A percentile compares a stretch with the other conserved stretches of the same genome.
These are phyloP conservation scores for Senna tora DNA, from an alignment of 306 rosid genomes.

Conservation along the genomic window DNA sequence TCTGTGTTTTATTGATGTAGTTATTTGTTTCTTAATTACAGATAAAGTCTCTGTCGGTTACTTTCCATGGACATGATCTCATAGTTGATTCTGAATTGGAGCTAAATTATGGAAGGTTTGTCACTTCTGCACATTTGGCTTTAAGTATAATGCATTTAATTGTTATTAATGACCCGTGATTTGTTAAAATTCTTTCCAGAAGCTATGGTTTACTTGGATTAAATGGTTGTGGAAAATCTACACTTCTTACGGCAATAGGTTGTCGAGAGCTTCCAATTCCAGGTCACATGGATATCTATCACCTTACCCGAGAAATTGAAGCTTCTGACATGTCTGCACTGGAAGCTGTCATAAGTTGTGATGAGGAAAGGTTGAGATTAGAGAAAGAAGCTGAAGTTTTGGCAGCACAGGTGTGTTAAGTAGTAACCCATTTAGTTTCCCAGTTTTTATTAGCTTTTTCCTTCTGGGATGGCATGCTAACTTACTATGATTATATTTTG, in stretches of 20 bases:
- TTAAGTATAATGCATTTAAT: not conserved
- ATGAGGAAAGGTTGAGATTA: constrained; percentile 87
- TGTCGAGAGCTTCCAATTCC: constrained; percentile 93
- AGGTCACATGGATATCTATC: constrained; percentile 94
- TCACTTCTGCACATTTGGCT: constrained; percentile 11
- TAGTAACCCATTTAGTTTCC: not conserved
- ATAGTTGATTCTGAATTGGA: constrained; percentile 93
- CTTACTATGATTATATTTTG: constrained; percentile 5
- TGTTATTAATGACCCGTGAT: constrained; percentile 29
- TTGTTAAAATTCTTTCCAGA: constrained; percentile 48
- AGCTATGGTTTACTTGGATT: constrained; percentile 96
- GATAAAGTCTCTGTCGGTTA: constrained; percentile 94
- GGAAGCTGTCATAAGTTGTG: constrained; percentile 91
- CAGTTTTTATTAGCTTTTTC: not conserved
- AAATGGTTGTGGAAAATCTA: constrained; percentile 97
- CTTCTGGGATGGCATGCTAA: not conserved
- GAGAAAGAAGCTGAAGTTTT: constrained; percentile 88
- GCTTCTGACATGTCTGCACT: constrained; percentile 96
- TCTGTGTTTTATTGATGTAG: constrained; percentile 9
- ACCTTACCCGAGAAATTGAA: constrained; percentile 89
- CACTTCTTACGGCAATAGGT: constrained; percentile 86
- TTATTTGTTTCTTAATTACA: constrained; percentile 45
- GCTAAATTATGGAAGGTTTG: constrained; percentile 96
- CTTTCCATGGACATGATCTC: constrained; percentile 95
- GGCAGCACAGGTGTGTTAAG: constrained; percentile 71